Conservation (phyloP, 176 grass and related monocot species). For the Raddia distichophylla region DNA sequence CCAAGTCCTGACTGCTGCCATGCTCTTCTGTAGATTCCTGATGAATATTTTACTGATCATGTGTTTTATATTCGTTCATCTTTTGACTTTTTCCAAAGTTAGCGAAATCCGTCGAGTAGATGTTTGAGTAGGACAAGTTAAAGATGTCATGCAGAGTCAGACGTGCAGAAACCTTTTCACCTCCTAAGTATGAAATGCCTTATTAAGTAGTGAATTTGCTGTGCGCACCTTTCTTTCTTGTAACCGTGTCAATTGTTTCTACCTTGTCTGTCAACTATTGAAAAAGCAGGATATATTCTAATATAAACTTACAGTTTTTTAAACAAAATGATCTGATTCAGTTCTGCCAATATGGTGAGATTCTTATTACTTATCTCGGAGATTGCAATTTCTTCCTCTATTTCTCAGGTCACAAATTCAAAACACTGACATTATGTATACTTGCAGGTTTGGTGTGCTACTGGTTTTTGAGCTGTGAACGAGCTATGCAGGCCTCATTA, state of each 20-base stretch:
- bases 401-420: constrained; percentile 10
- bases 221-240: not conserved
- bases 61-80: not conserved
- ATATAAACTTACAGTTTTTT: not conserved
- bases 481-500: not conserved
- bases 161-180: not conserved
- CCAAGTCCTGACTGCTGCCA: not conserved
- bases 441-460: constrained; percentile 5
- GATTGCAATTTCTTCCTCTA: not conserved
- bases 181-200: not conserved
- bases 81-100: not conserved
- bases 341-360: not conserved
- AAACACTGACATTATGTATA: constrained; percentile 7
- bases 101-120: not conserved
- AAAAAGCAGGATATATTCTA: not conserved
- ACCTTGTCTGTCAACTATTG: not conserved
- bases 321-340: not conserved
- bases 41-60: not conserved
- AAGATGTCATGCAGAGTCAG: not conserved
- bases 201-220: not conserved
- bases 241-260: not conserved
- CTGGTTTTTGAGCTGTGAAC: not conserved
- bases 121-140: not conserved
- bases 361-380: not conserved
- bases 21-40: not conserved